Evolutionary conservation across 176 grass and related monocot genomes (phyloP), one percentile per base, ranked within the genome.

Genomic region (Calamus simplicifolius): DNA sequence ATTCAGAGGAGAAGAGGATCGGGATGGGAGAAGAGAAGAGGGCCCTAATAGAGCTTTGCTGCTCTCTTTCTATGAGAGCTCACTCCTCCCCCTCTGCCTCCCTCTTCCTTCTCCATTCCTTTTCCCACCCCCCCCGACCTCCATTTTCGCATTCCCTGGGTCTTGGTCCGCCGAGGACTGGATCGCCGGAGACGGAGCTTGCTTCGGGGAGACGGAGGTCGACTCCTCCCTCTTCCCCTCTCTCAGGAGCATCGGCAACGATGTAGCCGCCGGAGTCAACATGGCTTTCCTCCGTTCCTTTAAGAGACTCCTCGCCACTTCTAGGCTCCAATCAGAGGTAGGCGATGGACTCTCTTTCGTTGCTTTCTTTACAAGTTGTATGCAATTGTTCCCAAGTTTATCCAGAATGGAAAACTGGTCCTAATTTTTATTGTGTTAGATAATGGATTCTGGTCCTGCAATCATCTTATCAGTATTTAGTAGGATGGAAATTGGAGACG

Each of bases 181-280:
- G 92, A 48, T 68, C 26, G 27, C 21, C 7, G 81, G 27, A 43
- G 79, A 50, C 4, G 66, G 64, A 14, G 26, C 58, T 56, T 72
- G 80, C 52, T 97, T 97, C 54, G 92, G 84, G 19, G 87, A 91
- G 30, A 55, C 72, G 18, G 81, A 85, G 75, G 81, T 97, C 25
- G 87, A 97, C 49, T 61, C 87, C 1, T 16, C 64, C 18, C 54
- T 97, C 53, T 97, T 90, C 62, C 83, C 92, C 56, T 97, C 83
- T 18, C 81, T 90, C 57, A 88, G 59, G 31, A 79, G 77, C 52
- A 68, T 96, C 61, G 92, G 83, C 27, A 80, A 72, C 69, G 87
- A 81, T 56, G 43, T 81, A 35, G 72, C 73, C 19, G 92, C 78
- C 30, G 77, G 77, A 14, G 81, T 68, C 63, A 97, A 87, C 59